A percentile compares a stretch with the other conserved stretches of the same genome.
Evolutionary conservation across 2,329 filamentous ascomycete genomes (phyloP).

Genomic region (Arthrobotrys megalospora): DNA sequence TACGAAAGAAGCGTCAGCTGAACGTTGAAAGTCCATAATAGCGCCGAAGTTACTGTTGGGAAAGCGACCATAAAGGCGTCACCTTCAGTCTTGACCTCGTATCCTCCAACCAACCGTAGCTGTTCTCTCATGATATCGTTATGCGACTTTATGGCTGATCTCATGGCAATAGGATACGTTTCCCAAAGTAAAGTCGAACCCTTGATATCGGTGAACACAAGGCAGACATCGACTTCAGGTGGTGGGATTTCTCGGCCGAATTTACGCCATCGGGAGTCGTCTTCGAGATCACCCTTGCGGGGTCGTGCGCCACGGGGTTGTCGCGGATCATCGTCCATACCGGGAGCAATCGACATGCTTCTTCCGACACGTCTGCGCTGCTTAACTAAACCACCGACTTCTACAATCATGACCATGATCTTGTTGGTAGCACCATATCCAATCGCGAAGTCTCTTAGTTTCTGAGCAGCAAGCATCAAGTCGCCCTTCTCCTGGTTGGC

Average conservation of each 20-base stretch:
- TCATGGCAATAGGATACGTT: conserved; percentile 93
- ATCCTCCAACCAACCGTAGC: conserved; percentile 91
- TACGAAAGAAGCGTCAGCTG: conserved; percentile 81
- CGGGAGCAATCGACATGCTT: conserved; percentile 87
- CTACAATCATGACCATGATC: conserved; percentile 99
- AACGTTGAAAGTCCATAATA: conserved; percentile 96
- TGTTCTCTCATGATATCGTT: conserved; percentile 97
- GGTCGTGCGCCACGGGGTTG: conserved; percentile 73
- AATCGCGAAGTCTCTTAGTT: conserved; percentile 93
- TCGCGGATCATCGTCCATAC: conserved; percentile 51
- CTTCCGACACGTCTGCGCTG: conserved; percentile 80
- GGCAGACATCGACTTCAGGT: conserved; percentile 88
- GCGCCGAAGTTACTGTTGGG: conserved; percentile 91
- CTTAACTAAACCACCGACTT: conserved; percentile 89
- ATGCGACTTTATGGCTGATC: conserved; percentile 95
- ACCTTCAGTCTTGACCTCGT: conserved; percentile 99
- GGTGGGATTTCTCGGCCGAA: conserved; percentile 92
- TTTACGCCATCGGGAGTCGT: conserved; percentile 75
- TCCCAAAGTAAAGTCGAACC: conserved; percentile 98
- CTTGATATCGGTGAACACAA: conserved; percentile 99
- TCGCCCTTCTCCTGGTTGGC: conserved; percentile 88
- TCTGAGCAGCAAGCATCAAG: conserved; percentile 94
- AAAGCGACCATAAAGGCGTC: conserved; percentile 99
- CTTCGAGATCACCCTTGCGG: conserved; percentile 78
- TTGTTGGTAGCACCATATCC: conserved; percentile 94